Percentiles rank a stretch among this genome's conserved stretches.
Evolutionary conservation across 768 basidiomycete genomes (phyloP).

Genomic region (Scleroderma citrinum): DNA sequence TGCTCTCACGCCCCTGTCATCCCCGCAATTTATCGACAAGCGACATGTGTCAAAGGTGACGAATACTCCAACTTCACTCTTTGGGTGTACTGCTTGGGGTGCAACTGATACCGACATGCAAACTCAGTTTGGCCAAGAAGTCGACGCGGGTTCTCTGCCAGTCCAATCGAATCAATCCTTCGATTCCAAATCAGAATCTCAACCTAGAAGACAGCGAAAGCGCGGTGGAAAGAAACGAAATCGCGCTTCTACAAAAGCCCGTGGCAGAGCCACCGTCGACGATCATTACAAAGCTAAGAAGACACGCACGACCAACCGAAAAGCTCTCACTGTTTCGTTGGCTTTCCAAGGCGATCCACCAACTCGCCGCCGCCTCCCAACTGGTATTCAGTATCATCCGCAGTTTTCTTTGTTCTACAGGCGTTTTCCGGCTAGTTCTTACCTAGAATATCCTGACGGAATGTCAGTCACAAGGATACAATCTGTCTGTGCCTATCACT

Average conservation of each 20-base stretch:
- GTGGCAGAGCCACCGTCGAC: not conserved
- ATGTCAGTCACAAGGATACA: constrained; percentile 30
- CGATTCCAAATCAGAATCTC: constrained; percentile 7
- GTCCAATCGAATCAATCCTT: constrained; percentile 2
- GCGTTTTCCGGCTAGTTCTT: constrained; percentile 62
- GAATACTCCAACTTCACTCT: constrained; percentile 17
- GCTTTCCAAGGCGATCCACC: constrained; percentile 1
- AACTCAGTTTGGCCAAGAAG: not conserved
- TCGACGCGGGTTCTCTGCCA: not conserved
- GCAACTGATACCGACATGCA: not conserved
- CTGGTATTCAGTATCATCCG: constrained; percentile 38
- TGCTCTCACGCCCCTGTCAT: constrained; percentile 26
- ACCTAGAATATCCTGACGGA: constrained; percentile 34
- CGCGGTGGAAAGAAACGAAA: constrained; percentile 15
- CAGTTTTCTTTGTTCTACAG: constrained; percentile 62
- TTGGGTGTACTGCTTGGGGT: not conserved
- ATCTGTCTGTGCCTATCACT: not conserved
- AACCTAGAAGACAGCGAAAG: constrained; percentile 12
- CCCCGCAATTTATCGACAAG: constrained; percentile 11
- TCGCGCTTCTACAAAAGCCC: constrained; percentile 2
- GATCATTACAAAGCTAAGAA: constrained; percentile 10
- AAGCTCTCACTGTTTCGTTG: not conserved
- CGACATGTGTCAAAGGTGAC: constrained; percentile 1
- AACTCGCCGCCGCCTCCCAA: constrained; percentile 46
- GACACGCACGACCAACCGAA: not conserved